Percentiles rank a stretch among this genome's conserved stretches.
Conservation (phyloP, 345 rosid genomes). For the Eutrema heterophyllum region DNA sequence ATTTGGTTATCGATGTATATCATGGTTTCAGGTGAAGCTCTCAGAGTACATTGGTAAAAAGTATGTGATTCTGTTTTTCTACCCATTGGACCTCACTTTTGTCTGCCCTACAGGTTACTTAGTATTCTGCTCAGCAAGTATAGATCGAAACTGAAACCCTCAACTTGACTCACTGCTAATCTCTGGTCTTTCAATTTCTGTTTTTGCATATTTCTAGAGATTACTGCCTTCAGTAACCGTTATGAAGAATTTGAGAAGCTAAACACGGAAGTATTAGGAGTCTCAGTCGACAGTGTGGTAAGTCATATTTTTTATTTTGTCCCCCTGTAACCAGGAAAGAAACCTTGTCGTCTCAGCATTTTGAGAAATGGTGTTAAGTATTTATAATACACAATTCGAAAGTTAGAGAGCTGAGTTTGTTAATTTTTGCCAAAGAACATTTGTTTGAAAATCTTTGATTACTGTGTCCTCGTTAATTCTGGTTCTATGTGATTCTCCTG, state of each 20-base stretch:
- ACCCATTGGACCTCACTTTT: slow-evolving; percentile 95
- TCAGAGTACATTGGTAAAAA: slow-evolving; percentile 89
- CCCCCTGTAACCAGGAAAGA: neutral
- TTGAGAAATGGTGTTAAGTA: neutral
- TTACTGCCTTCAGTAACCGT: slow-evolving; percentile 93
- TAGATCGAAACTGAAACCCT: neutral
- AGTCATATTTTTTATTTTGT: slow-evolving; percentile 3
- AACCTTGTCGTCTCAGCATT: neutral
- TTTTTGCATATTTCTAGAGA: slow-evolving; percentile 41
- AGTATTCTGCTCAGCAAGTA: slow-evolving; percentile 13
- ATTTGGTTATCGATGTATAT: neutral
- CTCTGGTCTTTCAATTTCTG: neutral
- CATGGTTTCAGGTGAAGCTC: slow-evolving; percentile 64
- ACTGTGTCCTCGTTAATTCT: neutral
- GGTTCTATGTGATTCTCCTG: neutral
- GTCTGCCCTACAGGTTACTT: slow-evolving; percentile 89
- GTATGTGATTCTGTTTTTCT: slow-evolving; percentile 89
- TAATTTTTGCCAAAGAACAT: neutral
- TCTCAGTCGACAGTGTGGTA: slow-evolving; percentile 89
- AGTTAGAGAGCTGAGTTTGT: neutral
- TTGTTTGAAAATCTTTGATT: neutral
- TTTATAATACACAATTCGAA: neutral
- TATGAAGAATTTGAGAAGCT: slow-evolving; percentile 70
- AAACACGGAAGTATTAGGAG: slow-evolving; percentile 76
- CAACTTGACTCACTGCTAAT: neutral